phyloP scores from a whole-genome alignment of 768 basidiomycete genomes.

The Dioszegia aurantiaca region DNA sequence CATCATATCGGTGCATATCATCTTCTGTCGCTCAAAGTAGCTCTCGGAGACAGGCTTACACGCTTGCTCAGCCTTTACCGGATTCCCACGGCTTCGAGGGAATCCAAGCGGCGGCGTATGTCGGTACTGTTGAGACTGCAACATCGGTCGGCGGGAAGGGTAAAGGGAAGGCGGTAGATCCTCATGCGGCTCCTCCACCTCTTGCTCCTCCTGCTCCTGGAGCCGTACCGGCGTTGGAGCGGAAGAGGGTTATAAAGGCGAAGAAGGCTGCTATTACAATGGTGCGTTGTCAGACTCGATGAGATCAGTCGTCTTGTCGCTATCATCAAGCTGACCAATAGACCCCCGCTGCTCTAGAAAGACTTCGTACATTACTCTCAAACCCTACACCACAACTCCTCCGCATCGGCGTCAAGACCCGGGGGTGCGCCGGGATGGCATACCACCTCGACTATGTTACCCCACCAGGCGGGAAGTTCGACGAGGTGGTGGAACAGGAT shows the following conservation, averaged over 20 bases:
- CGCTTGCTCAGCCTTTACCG: conserved; percentile 16
- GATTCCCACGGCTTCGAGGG: conserved; percentile 22
- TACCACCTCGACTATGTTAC: conserved; percentile 91
- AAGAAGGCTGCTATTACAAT: conserved; percentile 53
- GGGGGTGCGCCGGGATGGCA: conserved; percentile 87
- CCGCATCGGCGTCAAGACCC: conserved; percentile 91
- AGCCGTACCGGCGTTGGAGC: conserved; percentile 16
- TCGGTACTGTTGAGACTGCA: conserved; percentile 6
- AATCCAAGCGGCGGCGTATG: conserved; percentile 19
- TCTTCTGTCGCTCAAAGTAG: neutral
- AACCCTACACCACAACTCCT: conserved; percentile 82
- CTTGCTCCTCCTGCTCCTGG: neutral
- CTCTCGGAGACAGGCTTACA: conserved; percentile 12
- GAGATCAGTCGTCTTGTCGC: neutral
- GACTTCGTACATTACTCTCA: conserved; percentile 69
- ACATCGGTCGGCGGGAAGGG: conserved; percentile 15
- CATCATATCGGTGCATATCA: conserved; percentile 7
- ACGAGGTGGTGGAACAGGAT: conserved; percentile 95
- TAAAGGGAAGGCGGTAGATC: conserved; percentile 24
- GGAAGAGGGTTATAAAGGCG: conserved; percentile 34
- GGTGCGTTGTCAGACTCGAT: conserved; percentile 23
- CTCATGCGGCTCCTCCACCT: conserved; percentile 10
- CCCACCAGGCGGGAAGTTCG: conserved; percentile 72
- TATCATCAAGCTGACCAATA: conserved; percentile 48
- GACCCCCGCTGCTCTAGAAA: conserved; percentile 75